Conservation (phyloP, 2,329 filamentous ascomycete genomes). For the Fusarium setosum region DNA sequence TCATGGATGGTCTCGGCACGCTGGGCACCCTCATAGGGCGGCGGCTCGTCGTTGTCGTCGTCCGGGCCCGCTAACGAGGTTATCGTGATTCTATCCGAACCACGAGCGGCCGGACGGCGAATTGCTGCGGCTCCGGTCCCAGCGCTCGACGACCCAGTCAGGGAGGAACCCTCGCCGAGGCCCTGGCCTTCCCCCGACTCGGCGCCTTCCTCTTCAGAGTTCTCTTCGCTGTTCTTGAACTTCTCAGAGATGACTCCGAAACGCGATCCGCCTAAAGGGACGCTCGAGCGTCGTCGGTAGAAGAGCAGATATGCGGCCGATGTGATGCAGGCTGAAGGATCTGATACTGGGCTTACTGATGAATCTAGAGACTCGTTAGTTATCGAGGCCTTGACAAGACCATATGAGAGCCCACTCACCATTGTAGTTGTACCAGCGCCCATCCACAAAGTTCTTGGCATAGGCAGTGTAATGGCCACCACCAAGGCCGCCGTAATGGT, state of each 20-base stretch:
- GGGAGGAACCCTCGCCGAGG: constrained; percentile 86
- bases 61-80: constrained; percentile 41
- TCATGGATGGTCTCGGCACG: constrained; percentile 47
- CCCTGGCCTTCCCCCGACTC: constrained; percentile 84
- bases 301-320: constrained; percentile 91
- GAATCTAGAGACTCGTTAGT: constrained; percentile 73
- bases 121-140: constrained; percentile 81
- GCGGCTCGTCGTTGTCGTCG: constrained; percentile 47
- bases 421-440: constrained; percentile 96
- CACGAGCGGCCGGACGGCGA: constrained; percentile 71
- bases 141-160: constrained; percentile 91
- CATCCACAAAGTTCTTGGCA: constrained; percentile 91
- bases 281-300: constrained; percentile 85
- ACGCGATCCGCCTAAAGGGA: constrained; percentile 81
- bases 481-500: constrained; percentile 92
- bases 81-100: constrained; percentile 59
- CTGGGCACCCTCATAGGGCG: constrained; percentile 45
- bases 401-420: constrained; percentile 65
- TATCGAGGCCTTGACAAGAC: background rate
- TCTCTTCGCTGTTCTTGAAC: constrained; percentile 65
- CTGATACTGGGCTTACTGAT: constrained; percentile 70
- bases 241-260: constrained; percentile 77
- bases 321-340: constrained; percentile 74
- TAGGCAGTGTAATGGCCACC: constrained; percentile 97
- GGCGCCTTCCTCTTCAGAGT: constrained; percentile 55